A percentile compares a stretch with the other conserved stretches of the same genome.
These are phyloP conservation scores for Diplodia intermedia DNA, from an alignment of 2,329 filamentous ascomycete species.

Conservation along the genomic window DNA sequence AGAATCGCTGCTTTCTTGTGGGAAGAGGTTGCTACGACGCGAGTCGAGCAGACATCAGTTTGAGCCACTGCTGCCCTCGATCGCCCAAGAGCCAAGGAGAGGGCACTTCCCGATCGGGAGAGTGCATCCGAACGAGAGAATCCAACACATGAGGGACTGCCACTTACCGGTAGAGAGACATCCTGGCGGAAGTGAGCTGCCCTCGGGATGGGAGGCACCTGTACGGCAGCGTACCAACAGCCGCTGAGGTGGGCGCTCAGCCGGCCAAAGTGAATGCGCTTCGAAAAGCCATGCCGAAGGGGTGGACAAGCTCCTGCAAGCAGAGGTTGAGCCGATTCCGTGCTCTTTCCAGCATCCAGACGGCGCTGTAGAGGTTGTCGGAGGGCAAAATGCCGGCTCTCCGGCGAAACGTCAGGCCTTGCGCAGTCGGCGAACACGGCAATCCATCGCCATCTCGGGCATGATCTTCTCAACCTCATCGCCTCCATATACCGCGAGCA, in stretches of 20 bases:
- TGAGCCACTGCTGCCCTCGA: background rate
- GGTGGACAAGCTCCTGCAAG: background rate
- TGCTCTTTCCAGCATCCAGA: conserved; percentile 11
- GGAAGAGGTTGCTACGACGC: background rate
- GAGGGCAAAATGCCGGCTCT: conserved; percentile 31
- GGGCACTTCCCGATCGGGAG: background rate
- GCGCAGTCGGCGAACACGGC: conserved; percentile 12
- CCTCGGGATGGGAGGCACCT: background rate
- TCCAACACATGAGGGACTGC: background rate
- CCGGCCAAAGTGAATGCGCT: too few species aligned
- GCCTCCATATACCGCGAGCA: background rate
- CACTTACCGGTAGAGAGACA: conserved; percentile 3
- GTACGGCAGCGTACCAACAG: background rate
- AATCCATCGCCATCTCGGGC: conserved; percentile 15
- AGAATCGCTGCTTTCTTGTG: background rate
- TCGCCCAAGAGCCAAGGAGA: background rate
- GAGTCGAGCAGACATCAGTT: conserved; percentile 9
- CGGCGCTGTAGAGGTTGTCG: conserved; percentile 25
- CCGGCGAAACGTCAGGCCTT: conserved; percentile 30
- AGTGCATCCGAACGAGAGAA: too few species aligned
- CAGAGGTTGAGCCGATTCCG: conserved; percentile 6
- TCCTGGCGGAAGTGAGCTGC: conserved; percentile 1
- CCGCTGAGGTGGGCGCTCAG: background rate
- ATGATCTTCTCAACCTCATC: conserved; percentile 25
- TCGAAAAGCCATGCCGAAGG: background rate